phyloP scores from a whole-genome alignment of 208 protist species.

The Trypanosoma platydactyli region DNA sequence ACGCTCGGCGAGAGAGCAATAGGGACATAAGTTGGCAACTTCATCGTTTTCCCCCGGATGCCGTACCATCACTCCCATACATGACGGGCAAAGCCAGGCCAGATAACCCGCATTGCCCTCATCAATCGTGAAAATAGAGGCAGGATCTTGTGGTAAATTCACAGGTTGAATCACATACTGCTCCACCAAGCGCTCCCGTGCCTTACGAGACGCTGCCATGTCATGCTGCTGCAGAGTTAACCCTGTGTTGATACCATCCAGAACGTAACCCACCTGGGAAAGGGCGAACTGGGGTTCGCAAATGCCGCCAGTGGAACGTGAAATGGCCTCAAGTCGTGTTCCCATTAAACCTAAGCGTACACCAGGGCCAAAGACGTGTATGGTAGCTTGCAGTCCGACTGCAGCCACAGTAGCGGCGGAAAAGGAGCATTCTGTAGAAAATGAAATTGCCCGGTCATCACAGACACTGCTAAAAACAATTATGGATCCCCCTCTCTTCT shows the following conservation, averaged over 20 bases:
- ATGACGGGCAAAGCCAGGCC: constrained; percentile 70
- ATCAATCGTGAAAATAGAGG: not conserved
- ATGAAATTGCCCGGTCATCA: constrained; percentile 28
- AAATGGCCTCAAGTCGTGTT: constrained; percentile 16
- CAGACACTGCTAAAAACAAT: constrained; percentile 64
- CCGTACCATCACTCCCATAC: constrained; percentile 62
- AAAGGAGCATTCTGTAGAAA: constrained; percentile 67
- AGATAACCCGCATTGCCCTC: constrained; percentile 34
- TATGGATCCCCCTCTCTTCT: constrained; percentile 22
- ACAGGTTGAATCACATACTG: constrained; percentile 58
- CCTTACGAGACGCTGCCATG: constrained; percentile 28
- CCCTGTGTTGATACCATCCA: not conserved
- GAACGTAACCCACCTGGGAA: constrained; percentile 20
- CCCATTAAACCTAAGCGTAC: not conserved
- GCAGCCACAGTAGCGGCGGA: constrained; percentile 43
- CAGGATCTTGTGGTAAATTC: constrained; percentile 40
- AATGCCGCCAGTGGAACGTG: constrained; percentile 21
- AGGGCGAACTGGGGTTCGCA: constrained; percentile 16
- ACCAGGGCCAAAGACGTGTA: constrained; percentile 58
- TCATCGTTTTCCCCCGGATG: constrained; percentile 14
- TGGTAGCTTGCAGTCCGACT: constrained; percentile 33
- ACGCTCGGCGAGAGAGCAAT: constrained; percentile 2
- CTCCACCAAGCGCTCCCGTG: constrained; percentile 55
- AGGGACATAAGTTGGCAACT: constrained; percentile 15
- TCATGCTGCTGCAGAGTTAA: constrained; percentile 3